A percentile compares a stretch with the other conserved stretches of the same genome.
Conservation (phyloP, 1,139 yeast genomes). For the Zygotorulaspora mrakii region DNA sequence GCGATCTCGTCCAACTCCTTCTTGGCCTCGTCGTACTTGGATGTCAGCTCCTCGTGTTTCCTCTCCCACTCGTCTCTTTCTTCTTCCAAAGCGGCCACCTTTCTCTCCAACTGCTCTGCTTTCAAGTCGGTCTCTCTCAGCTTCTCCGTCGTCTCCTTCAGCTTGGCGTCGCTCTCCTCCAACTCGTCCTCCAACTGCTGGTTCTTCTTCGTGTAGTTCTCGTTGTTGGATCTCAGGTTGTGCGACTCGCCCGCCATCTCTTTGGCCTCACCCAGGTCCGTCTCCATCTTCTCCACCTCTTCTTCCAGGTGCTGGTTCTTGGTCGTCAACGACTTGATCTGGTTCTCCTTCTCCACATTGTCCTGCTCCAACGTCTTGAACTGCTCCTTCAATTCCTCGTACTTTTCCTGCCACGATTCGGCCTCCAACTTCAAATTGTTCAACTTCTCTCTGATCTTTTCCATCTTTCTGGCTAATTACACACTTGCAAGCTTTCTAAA, state of each 20-base stretch:
- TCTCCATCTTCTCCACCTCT: constrained; percentile 85
- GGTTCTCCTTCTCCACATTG: constrained; percentile 87
- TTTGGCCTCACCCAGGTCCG: constrained; percentile 74
- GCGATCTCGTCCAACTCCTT: constrained; percentile 83
- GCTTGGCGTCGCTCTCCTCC: constrained; percentile 86
- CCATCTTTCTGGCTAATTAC: constrained; percentile 25
- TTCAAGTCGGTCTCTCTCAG: constrained; percentile 94
- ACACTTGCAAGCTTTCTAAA: no score
- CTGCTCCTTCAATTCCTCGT: constrained; percentile 77
- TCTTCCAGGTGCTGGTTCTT: constrained; percentile 88
- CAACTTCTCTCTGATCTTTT: constrained; percentile 53
- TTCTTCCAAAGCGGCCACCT: constrained; percentile 84
- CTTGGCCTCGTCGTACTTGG: constrained; percentile 77
- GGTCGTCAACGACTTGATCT: constrained; percentile 86
- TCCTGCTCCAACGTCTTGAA: constrained; percentile 92
- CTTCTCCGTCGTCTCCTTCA: constrained; percentile 91
- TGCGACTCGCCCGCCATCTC: constrained; percentile 90
- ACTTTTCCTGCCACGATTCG: constrained; percentile 95
- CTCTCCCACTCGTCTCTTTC: constrained; percentile 92
- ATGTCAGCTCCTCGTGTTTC: constrained; percentile 84
- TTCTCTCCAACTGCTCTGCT: constrained; percentile 95
- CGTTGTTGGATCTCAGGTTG: constrained; percentile 84
- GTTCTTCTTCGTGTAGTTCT: constrained; percentile 86
- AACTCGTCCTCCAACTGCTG: constrained; percentile 89
- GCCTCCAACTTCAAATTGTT: constrained; percentile 89